These are phyloP conservation scores for Kwoniella botswanensis DNA, from an alignment of 768 basidiomycete genomes.

Conservation along the genomic window DNA sequence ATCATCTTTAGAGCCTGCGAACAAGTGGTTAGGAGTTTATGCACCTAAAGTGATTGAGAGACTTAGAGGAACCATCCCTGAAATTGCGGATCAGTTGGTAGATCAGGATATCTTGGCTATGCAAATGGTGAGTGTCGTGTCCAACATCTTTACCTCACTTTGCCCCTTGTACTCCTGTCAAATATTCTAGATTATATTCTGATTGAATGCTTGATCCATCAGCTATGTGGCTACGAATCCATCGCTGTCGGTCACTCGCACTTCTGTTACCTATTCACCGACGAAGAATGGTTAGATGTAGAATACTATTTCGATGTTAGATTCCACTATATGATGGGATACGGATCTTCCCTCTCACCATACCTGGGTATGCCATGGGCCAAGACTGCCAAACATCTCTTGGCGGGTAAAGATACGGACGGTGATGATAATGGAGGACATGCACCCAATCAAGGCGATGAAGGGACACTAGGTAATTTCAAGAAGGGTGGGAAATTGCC, in stretches of 20 bases:
- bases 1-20: constrained; percentile 53
- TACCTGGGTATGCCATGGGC: constrained; percentile 60
- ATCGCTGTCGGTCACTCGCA: constrained; percentile 51
- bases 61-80: constrained; percentile 32
- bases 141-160: no score
- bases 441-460: constrained; percentile 3
- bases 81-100: constrained; percentile 44
- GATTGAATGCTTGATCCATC: no score
- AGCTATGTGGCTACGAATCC: constrained; percentile 59
- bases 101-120: constrained; percentile 59
- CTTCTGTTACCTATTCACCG: constrained; percentile 59
- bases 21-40: constrained; percentile 56
- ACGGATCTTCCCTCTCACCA: constrained; percentile 54
- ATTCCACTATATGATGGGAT: constrained; percentile 59
- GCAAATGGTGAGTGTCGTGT: constrained; percentile 53
- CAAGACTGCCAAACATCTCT: constrained; percentile 55
- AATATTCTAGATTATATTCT: no score
- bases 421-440: constrained; percentile 31
- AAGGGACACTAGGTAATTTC: constrained; percentile 5
- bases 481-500: constrained; percentile 47
- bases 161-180: no score
- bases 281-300: constrained; percentile 56
- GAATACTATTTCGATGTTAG: constrained; percentile 59
- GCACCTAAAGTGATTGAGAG: constrained; percentile 49
- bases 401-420: constrained; percentile 53